Evolutionary conservation across 1,139 yeast genomes (phyloP).

Genomic region (Pneumocystis sp.): DNA sequence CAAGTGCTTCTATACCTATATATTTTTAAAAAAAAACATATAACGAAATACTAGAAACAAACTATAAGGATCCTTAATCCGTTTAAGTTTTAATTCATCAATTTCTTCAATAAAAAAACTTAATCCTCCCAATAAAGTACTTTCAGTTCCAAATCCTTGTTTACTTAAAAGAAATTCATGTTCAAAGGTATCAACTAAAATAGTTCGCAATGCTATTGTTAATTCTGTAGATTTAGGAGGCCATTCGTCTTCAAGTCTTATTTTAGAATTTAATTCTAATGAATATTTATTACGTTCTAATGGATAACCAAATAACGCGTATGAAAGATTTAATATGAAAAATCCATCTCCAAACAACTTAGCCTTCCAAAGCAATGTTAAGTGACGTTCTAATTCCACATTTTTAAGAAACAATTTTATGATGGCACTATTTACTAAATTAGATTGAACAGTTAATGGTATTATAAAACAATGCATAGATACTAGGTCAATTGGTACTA

Average conservation of each 20-base stretch:
- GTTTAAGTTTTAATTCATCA: not conserved
- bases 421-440: not conserved
- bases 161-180: not conserved
- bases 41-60: conserved; percentile 1
- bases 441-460: not conserved
- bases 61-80: not conserved
- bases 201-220: not conserved
- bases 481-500: not conserved
- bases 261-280: not conserved
- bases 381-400: not conserved
- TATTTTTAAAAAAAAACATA: not conserved
- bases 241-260: not conserved
- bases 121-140: not conserved
- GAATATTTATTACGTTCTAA: not conserved
- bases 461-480: not conserved
- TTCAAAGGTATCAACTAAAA: not conserved
- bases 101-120: not conserved
- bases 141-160: not conserved
- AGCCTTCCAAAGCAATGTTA: not conserved
- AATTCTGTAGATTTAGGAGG: not conserved
- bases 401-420: not conserved
- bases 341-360: not conserved
- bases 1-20: conserved; percentile 1
- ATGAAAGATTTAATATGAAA: not conserved
- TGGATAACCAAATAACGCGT: not conserved